Evolutionary conservation across 2,329 filamentous ascomycete species (phyloP).

Genomic region (Fusarium palustre): DNA sequence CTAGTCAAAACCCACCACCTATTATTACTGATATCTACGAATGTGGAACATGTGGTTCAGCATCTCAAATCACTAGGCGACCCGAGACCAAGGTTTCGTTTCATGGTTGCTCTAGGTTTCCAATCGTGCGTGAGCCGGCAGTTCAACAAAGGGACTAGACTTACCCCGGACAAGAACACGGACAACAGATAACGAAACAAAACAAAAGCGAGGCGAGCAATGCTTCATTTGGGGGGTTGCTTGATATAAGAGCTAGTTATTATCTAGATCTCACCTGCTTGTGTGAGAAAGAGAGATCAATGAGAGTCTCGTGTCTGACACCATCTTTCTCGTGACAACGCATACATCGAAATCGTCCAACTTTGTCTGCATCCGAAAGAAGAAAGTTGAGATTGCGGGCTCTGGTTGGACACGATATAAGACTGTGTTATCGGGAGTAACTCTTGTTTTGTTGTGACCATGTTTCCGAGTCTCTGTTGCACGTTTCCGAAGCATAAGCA

Average conservation of each 20-base stretch:
- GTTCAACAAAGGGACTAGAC: conserved; percentile 6
- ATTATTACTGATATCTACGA: background rate
- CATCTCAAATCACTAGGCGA: conserved; percentile 15
- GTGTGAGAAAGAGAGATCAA: conserved; percentile 14
- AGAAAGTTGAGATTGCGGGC: conserved; percentile 18
- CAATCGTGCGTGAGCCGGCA: background rate
- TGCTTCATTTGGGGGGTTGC: conserved; percentile 21
- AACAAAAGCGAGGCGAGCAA: conserved; percentile 31
- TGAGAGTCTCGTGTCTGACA: conserved; percentile 20
- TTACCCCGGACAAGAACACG: conserved; percentile 12
- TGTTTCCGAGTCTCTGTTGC: background rate
- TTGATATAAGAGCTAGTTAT: conserved; percentile 33
- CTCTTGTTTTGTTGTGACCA: background rate
- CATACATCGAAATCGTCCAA: conserved; percentile 39
- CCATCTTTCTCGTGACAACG: conserved; percentile 38
- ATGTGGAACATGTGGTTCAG: conserved; percentile 19
- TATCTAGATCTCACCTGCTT: conserved; percentile 30
- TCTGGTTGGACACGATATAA: conserved; percentile 21
- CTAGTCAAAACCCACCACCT: background rate
- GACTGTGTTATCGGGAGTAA: background rate
- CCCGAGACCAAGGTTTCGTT: conserved; percentile 16
- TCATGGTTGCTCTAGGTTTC: conserved; percentile 23
- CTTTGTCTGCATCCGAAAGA: conserved; percentile 29
- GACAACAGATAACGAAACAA: background rate
- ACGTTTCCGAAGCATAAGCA: conserved; percentile 16